phyloP scores from a whole-genome alignment of 192 early-diverging fungal genomes.

The Fimicolochytrium jonesii region DNA sequence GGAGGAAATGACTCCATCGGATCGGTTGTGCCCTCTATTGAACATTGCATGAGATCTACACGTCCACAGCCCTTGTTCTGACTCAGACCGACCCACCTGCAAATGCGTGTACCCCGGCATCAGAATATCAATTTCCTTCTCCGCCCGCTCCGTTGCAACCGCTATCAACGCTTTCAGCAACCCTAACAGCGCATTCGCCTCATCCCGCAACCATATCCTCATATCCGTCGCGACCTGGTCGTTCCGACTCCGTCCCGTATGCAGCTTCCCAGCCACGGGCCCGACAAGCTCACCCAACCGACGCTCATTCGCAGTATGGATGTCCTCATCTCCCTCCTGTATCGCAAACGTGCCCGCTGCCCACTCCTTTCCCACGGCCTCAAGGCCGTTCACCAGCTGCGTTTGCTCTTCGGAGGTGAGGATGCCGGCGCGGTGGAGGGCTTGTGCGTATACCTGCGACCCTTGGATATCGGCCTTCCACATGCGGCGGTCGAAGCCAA shows the following conservation, averaged over 20 bases:
- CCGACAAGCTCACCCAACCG: constrained; percentile 90
- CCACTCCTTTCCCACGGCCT: constrained; percentile 81
- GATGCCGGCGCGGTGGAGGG: constrained; percentile 66
- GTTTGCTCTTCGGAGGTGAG: constrained; percentile 72
- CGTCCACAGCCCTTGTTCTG: not conserved
- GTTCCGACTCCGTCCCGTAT: constrained; percentile 93
- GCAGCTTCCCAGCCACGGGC: constrained; percentile 89
- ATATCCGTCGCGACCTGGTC: constrained; percentile 99
- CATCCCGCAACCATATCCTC: constrained; percentile 88
- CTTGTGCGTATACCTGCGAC: constrained; percentile 86
- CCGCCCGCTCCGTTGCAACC: constrained; percentile 72
- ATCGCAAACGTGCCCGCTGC: constrained; percentile 64
- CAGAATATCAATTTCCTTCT: constrained; percentile 84
- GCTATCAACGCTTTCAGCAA: constrained; percentile 75
- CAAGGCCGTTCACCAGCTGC: constrained; percentile 69
- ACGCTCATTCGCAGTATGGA: constrained; percentile 98
- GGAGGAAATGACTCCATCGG: constrained; percentile 89
- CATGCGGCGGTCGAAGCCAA: constrained; percentile 92
- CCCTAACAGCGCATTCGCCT: constrained; percentile 57
- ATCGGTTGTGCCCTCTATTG: constrained; percentile 90
- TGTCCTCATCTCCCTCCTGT: constrained; percentile 87
- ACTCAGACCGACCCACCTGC: constrained; percentile 46
- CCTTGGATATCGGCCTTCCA: constrained; percentile 83
- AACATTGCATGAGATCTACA: not conserved
- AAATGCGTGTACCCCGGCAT: constrained; percentile 99